These are phyloP conservation scores for Psophocarpus tetragonolobus DNA, from an alignment of 306 rosid species.

Conservation along the genomic window DNA sequence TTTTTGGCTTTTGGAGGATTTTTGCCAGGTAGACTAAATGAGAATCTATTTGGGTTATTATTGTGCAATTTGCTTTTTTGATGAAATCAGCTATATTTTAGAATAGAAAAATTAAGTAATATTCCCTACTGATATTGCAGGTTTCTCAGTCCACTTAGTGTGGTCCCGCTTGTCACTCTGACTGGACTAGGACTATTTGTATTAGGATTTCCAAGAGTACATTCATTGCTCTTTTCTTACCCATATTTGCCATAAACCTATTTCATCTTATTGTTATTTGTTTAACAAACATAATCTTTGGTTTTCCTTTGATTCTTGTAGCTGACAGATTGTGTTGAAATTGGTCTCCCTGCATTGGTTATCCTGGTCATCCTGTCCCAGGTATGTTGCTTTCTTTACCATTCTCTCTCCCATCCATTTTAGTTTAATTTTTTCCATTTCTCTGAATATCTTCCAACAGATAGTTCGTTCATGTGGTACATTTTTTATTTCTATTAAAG, in stretches of 20 bases:
- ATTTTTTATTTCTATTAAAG: neutral
- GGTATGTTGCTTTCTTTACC: constrained; percentile 45
- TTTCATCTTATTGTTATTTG: constrained; percentile 10
- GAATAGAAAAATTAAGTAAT: neutral
- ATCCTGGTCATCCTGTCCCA: constrained; percentile 69
- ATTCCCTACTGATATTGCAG: constrained; percentile 48
- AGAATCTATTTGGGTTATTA: neutral
- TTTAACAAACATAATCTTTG: constrained; percentile 22
- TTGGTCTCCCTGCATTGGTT: constrained; percentile 85
- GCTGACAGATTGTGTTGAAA: constrained; percentile 86
- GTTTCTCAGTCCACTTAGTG: constrained; percentile 80
- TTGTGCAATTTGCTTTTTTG: constrained; percentile 21
- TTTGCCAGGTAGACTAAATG: constrained; percentile 53
- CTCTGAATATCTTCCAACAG: neutral
- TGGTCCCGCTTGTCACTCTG: constrained; percentile 79
- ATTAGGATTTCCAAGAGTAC: constrained; percentile 75
- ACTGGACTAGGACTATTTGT: constrained; percentile 79
- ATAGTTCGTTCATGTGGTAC: neutral
- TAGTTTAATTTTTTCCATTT: neutral
- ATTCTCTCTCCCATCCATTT: constrained; percentile 11
- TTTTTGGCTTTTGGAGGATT: constrained; percentile 82
- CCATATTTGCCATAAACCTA: neutral
- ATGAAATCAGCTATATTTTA: constrained; percentile 11
- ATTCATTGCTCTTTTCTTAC: neutral
- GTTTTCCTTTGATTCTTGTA: constrained; percentile 43